Conservation (phyloP, 768 basidiomycete genomes). For the Chalciporus chontae region DNA sequence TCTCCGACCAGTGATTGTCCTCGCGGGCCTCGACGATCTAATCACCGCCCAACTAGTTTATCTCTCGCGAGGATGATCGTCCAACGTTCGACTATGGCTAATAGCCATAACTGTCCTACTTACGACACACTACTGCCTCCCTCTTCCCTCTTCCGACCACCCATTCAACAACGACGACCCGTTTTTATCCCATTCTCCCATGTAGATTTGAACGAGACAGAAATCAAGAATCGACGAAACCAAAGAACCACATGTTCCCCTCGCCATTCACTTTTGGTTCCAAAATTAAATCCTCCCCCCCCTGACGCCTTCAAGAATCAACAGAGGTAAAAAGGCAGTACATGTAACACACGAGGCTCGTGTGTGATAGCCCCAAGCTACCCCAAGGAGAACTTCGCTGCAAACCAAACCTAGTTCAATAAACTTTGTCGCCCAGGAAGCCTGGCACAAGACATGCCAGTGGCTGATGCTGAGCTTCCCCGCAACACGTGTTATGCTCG, state of each 20-base stretch:
- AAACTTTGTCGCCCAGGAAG: constrained; percentile 8
- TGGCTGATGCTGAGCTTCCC: too few relatives aligned
- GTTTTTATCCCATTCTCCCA: constrained; percentile 11
- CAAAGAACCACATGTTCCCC: constrained; percentile 5
- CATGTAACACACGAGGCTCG: constrained; percentile 21
- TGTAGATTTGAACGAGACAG: constrained; percentile 15
- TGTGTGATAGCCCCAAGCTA: constrained; percentile 1
- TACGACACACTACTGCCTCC: too few relatives aligned
- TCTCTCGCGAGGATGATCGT: constrained; percentile 14
- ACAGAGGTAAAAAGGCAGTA: not conserved
- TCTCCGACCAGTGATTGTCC: too few relatives aligned
- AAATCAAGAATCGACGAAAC: constrained; percentile 3
- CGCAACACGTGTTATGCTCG: constrained; percentile 17
- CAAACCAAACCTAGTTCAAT: constrained; percentile 13
- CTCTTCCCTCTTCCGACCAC: not conserved
- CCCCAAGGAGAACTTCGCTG: too few relatives aligned
- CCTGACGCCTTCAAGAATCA: too few relatives aligned
- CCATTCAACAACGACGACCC: not conserved
- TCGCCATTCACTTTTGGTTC: not conserved
- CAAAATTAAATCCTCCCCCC: constrained; percentile 7
- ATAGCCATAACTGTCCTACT: too few relatives aligned
- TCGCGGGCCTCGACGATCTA: constrained; percentile 15
- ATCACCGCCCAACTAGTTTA: constrained; percentile 1
- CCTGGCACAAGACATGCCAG: too few relatives aligned
- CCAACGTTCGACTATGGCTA: not conserved